phyloP scores from a whole-genome alignment of 495 filamentous ascomycete genomes.

The Cercophora scortea region DNA sequence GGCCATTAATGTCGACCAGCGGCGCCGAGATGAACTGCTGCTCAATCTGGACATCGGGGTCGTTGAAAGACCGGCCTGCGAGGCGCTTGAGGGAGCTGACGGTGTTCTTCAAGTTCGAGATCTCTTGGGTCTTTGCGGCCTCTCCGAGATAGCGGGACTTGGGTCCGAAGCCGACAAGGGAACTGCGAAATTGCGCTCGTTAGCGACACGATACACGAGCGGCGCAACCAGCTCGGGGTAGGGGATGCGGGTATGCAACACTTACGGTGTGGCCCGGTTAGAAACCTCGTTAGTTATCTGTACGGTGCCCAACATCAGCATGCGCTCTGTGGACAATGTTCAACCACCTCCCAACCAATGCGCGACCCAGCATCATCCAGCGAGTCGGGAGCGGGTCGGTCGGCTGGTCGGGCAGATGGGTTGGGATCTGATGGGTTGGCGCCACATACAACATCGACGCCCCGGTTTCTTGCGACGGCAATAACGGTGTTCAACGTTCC shows the following conservation, averaged over 20 bases:
- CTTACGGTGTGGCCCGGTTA: conserved; percentile 96
- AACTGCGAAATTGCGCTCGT: conserved; percentile 41
- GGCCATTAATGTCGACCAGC: conserved; percentile 83
- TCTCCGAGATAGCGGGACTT: conserved; percentile 92
- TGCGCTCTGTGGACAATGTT: conserved; percentile 1
- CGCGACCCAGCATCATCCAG: neutral
- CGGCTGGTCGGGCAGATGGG: neutral
- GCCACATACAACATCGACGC: conserved; percentile 93
- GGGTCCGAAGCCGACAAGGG: conserved; percentile 89
- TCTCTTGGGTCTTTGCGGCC: conserved; percentile 95
- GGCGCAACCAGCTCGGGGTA: neutral
- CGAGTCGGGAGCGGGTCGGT: neutral
- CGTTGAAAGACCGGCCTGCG: conserved; percentile 72
- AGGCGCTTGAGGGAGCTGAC: conserved; percentile 88
- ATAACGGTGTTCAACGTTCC: conserved; percentile 96
- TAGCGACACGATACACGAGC: neutral
- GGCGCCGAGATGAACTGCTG: conserved; percentile 81
- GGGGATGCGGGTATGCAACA: conserved; percentile 9
- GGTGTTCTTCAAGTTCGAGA: conserved; percentile 99
- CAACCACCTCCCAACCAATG: neutral
- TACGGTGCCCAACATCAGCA: neutral
- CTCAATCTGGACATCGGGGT: conserved; percentile 89
- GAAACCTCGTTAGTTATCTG: conserved; percentile 99
- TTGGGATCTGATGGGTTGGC: conserved; percentile 5
- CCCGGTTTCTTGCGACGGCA: conserved; percentile 93